These are phyloP conservation scores for Phytophthora crassamura DNA, from an alignment of 352 stramenopile genomes.

Conservation along the genomic window DNA sequence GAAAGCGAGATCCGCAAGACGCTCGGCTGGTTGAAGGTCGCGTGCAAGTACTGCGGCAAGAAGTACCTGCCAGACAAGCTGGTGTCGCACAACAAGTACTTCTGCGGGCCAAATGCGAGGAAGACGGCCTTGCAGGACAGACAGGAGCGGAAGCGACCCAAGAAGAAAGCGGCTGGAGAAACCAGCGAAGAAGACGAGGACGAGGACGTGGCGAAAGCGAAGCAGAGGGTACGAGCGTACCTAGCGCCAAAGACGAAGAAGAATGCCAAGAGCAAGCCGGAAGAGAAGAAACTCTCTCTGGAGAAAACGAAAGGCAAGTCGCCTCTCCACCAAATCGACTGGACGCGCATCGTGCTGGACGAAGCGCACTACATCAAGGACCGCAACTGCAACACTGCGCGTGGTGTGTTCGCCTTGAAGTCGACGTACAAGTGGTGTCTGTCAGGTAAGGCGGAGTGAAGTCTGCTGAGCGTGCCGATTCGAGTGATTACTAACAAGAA, in stretches of 20 bases:
- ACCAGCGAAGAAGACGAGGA: constrained; percentile 70
- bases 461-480: too few species aligned
- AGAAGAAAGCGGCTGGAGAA: constrained; percentile 71
- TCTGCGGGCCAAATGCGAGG: constrained; percentile 97
- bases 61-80: constrained; percentile 95
- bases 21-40: constrained; percentile 73
- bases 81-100: constrained; percentile 96
- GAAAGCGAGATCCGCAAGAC: constrained; percentile 92
- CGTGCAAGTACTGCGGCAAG: constrained; percentile 96
- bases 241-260: constrained; percentile 44
- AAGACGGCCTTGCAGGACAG: constrained; percentile 94
- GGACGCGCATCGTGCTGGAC: constrained; percentile 98
- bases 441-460: constrained; percentile 81
- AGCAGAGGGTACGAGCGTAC: constrained; percentile 39
- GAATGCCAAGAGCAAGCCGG: constrained; percentile 13
- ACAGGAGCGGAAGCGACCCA: constrained; percentile 69
- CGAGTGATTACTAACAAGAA: too few species aligned
- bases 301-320: constrained; percentile 59
- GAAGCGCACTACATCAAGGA: constrained; percentile 97
- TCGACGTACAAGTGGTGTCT: constrained; percentile 98
- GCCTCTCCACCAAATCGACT: constrained; percentile 95
- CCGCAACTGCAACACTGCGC: constrained; percentile 94
- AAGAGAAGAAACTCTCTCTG: constrained; percentile 28
- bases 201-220: constrained; percentile 69
- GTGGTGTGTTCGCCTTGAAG: constrained; percentile 97